Base-by-base conservation (phyloP, 306 rosid genomes). In the Aeschynomene evenia region DNA sequence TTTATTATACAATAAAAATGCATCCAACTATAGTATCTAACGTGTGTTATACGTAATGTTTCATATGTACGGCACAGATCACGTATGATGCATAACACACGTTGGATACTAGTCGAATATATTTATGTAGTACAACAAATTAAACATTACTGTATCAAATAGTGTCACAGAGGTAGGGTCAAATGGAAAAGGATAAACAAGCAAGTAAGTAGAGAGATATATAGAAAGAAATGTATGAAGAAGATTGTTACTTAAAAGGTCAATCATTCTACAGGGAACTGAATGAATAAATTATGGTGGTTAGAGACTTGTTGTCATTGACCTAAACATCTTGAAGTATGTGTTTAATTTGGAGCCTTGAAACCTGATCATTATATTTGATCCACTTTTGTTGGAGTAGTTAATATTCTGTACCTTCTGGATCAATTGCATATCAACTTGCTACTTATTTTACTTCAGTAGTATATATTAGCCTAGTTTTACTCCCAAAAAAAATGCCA, bases 331-430 rank as follows among this genome's bases (percentile, higher is more conserved):
- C 48, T 40, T 40, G 56, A 63, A 63, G 36, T 28, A 70, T 39
- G 45, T 43, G 36, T 49, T 14, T n/a, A n/a, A n/a, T n/a, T n/a
- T 14, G 9, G 18, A 24, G 26, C 52, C 36, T 10, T 9, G 28
- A 63, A 63, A 31, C n/a, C n/a, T n/a, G n/a, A 64, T 39, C 39
- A 20, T 52, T 5, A 59, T 31, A 34, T 63, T 60, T 73, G 48
- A 52, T 65, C 62, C 39, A 33, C 51, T 18, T 80, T 18, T 58
- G 21, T 66, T 50, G 46, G 59, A 76, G 72, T 43, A 51, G 45
- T 49, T 50, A 36, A 66, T 80, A 50, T 33, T 54, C 37, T 49
- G 50, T 29, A 65, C 72, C 66, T 64, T 51, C 74, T 79, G n/a
- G 36, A 49, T 45, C 24, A 15, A 68, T 60, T 42, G 16, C 54